phyloP scores from a whole-genome alignment of 768 basidiomycete genomes.

The Saitozyma sp. region DNA sequence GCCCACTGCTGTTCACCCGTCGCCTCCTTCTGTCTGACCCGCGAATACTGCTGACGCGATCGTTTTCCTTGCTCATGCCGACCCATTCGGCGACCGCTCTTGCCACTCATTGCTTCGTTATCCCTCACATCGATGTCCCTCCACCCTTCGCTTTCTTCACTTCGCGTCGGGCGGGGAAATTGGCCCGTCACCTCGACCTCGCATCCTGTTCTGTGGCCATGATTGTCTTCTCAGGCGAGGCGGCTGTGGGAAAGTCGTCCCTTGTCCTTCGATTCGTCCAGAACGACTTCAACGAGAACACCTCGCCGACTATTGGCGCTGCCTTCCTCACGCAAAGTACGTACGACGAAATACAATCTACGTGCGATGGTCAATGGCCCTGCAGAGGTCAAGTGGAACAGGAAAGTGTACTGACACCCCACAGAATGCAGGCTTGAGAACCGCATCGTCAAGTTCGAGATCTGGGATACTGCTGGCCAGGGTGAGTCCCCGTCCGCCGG shows the following conservation, averaged over 20 bases:
- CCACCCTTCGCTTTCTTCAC: neutral
- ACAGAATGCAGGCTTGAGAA: conserved; percentile 66
- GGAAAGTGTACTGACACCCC: neutral
- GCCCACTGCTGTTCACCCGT: no score
- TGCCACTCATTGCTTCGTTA: no score
- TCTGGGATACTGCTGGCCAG: conserved; percentile 62
- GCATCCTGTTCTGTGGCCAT: conserved; percentile 1
- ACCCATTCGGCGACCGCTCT: no score
- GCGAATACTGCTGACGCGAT: no score
- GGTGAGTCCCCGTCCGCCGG: conserved; percentile 23
- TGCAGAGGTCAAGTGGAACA: no score
- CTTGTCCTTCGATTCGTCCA: conserved; percentile 95
- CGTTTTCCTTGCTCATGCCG: no score
- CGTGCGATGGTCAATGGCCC: neutral
- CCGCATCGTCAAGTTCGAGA: conserved; percentile 66
- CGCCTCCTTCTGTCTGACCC: no score
- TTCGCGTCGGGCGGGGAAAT: no score
- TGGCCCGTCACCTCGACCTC: neutral
- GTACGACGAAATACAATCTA: conserved; percentile 8
- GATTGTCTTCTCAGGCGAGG: conserved; percentile 68
- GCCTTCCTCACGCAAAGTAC: conserved; percentile 62
- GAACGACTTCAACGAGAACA: conserved; percentile 98
- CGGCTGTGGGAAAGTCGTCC: conserved; percentile 98
- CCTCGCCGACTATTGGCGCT: conserved; percentile 97
- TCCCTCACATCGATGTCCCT: neutral